Evolutionary conservation across 2,329 filamentous ascomycete species (phyloP).

Genomic region (Fusarium sp.): DNA sequence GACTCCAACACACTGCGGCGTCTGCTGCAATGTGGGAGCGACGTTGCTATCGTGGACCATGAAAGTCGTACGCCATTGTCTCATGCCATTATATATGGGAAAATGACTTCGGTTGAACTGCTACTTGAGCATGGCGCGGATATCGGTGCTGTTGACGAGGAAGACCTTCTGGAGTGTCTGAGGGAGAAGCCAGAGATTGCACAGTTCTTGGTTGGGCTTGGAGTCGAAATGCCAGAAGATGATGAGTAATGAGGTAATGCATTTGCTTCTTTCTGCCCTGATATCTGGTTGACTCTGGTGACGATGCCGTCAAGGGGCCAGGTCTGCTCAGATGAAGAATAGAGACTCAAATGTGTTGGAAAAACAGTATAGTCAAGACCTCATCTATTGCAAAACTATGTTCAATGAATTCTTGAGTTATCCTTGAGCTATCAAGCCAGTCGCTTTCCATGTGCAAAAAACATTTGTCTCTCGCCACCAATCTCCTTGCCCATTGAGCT

Average conservation of each 20-base stretch:
- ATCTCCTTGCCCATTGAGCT: no score
- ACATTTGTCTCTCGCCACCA: no score
- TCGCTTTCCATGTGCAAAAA: no score
- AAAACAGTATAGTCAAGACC: no score
- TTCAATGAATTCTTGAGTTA: no score
- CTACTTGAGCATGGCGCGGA: conserved; percentile 14
- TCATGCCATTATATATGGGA: background rate
- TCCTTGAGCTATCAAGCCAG: no score
- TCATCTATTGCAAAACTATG: no score
- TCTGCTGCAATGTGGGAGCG: background rate
- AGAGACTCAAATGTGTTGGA: no score
- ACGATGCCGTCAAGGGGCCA: no score
- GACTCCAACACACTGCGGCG: background rate
- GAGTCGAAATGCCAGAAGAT: conserved; percentile 4
- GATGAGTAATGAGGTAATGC: background rate
- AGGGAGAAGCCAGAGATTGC: conserved; percentile 3
- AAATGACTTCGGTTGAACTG: conserved; percentile 2
- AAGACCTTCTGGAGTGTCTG: background rate
- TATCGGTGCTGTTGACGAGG: background rate
- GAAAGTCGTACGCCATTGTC: conserved; percentile 2
- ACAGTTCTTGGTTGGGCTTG: background rate
- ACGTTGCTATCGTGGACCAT: conserved; percentile 4
- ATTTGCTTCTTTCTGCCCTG: no score
- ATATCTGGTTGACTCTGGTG: no score
- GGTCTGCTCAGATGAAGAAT: no score